Percentiles rank a stretch among this genome's conserved stretches.
phyloP scores from a whole-genome alignment of 371 early-diverging fungal species.

The Mucor plumbeus region DNA sequence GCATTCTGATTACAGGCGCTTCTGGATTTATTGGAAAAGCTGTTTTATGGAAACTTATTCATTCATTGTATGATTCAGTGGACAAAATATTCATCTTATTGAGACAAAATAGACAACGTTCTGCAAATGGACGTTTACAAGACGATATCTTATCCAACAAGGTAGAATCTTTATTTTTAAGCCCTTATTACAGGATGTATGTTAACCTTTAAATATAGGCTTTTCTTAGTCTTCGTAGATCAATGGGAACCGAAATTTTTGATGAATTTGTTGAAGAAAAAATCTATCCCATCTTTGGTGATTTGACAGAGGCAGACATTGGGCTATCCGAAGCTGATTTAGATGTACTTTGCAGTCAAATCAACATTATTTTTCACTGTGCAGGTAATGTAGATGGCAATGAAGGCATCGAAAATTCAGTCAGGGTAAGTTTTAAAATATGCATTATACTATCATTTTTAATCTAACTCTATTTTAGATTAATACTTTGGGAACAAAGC shows the following conservation, averaged over 20 bases:
- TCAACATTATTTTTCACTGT: conserved; percentile 60
- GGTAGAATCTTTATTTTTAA: conserved; percentile 16
- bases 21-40: conserved; percentile 72
- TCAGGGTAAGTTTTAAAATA: conserved; percentile 43
- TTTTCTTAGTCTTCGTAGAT: conserved; percentile 45
- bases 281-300: conserved; percentile 58
- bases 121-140: conserved; percentile 36
- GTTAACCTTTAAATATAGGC: conserved; percentile 31
- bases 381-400: conserved; percentile 63
- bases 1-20: conserved; percentile 63
- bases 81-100: conserved; percentile 46
- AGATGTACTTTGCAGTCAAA: conserved; percentile 45
- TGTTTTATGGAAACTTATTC: conserved; percentile 58
- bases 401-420: conserved; percentile 53
- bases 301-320: conserved; percentile 52
- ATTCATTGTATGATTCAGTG: conserved; percentile 30
- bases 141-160: conserved; percentile 54
- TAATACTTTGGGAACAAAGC: conserved; percentile 60
- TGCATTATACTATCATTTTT: background rate
- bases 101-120: conserved; percentile 33
- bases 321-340: conserved; percentile 55
- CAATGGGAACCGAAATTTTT: conserved; percentile 43
- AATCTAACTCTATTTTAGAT: conserved; percentile 26
- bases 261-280: conserved; percentile 55
- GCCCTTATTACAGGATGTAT: background rate